phyloP scores from a whole-genome alignment of 139 green algal species.

The Tetradesmus lagerheimii region DNA sequence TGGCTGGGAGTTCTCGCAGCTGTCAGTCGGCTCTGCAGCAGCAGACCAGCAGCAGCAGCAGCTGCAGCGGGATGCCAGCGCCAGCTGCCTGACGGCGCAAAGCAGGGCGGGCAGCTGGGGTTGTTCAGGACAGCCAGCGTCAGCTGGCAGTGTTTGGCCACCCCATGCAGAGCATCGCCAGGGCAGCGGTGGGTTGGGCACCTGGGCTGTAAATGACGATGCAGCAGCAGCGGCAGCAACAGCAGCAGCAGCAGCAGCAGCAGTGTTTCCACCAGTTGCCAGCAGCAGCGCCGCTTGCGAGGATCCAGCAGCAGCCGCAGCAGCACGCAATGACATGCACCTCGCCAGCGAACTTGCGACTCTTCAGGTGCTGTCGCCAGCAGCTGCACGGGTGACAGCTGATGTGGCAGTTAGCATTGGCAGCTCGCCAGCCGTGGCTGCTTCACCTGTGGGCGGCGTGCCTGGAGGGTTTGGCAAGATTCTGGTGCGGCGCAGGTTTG shows the following conservation, averaged over 20 bases:
- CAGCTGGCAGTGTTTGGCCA: background rate
- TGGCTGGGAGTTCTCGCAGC: background rate
- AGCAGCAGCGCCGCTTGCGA: background rate
- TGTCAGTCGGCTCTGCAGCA: background rate
- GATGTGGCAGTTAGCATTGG: background rate
- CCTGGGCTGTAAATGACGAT: background rate
- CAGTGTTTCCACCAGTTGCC: too few relatives aligned
- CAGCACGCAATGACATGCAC: background rate
- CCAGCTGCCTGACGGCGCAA: background rate
- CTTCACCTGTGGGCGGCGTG: background rate
- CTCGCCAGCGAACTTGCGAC: background rate
- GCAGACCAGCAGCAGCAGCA: background rate
- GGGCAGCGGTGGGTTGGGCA: background rate
- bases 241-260: background rate
- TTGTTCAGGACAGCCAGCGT: background rate
- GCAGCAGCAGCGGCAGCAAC: background rate
- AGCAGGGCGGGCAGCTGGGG: background rate
- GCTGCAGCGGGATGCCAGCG: background rate
- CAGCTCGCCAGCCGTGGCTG: background rate
- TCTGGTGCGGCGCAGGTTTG: constrained; percentile 42
- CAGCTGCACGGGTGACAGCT: background rate
- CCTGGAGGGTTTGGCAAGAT: constrained; percentile 6
- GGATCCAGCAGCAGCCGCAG: background rate
- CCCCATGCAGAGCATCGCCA: background rate
- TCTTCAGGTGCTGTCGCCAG: background rate